phyloP scores from a whole-genome alignment of 106 monocot genomes.

The Dioscorea dumetorum region DNA sequence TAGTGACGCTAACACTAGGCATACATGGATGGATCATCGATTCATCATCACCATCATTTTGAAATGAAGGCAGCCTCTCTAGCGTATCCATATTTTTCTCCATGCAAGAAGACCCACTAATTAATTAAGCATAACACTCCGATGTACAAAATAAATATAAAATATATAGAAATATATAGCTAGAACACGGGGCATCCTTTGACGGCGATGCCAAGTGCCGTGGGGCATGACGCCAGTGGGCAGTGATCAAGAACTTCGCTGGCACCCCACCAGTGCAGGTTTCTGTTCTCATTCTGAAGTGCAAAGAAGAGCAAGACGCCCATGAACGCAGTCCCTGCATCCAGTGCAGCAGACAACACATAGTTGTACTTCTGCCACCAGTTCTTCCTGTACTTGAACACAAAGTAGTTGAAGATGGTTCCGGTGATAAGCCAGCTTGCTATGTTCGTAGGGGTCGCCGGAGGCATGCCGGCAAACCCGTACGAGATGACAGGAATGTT shows the following conservation, averaged over 20 bases:
- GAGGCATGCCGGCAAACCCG: constrained; percentile 94
- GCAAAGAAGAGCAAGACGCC: constrained; percentile 80
- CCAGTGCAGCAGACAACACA: constrained; percentile 76
- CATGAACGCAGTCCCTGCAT: constrained; percentile 94
- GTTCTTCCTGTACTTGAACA: constrained; percentile 61
- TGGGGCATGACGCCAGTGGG: constrained; percentile 76
- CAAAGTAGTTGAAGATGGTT: constrained; percentile 81
- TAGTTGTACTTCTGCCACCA: constrained; percentile 98
- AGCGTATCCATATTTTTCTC: too few relatives aligned
- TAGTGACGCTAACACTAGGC: too few relatives aligned
- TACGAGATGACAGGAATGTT: constrained; percentile 87
- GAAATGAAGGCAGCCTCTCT: too few relatives aligned
- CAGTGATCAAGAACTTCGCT: constrained; percentile 53
- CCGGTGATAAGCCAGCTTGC: constrained; percentile 84
- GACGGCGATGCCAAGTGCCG: constrained; percentile 55
- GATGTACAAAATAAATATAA: too few relatives aligned
- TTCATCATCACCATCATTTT: too few relatives aligned
- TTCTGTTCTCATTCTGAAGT: constrained; percentile 45
- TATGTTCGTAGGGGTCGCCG: constrained; percentile 89
- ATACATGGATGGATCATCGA: too few relatives aligned
- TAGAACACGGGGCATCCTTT: constrained; percentile 73
- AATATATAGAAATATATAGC: background rate
- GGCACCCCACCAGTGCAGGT: constrained; percentile 81
- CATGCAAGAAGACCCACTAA: too few relatives aligned
- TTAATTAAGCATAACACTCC: too few relatives aligned